Conservation (phyloP, 495 filamentous ascomycete species). For the Tuber borchii region DNA sequence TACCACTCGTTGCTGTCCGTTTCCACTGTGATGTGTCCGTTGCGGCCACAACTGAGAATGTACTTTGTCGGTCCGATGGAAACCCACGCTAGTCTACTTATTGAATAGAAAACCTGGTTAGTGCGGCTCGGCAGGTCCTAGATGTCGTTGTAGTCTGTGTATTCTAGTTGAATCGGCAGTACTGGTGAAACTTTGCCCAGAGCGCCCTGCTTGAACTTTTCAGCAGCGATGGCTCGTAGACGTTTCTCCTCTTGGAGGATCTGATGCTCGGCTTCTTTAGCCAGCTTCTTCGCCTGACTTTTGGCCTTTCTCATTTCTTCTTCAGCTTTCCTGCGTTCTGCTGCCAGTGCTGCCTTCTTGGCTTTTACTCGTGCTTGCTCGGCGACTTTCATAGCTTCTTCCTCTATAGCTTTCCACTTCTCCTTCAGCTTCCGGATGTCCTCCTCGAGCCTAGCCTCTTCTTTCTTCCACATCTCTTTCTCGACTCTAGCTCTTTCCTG, state of each 20-base stretch:
- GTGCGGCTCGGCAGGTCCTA: slow-evolving; percentile 70
- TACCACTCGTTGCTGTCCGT: slow-evolving; percentile 38
- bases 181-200: neutral
- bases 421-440: neutral
- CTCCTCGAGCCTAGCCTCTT: neutral
- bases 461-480: neutral
- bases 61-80: slow-evolving; percentile 58
- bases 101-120: slow-evolving; percentile 67
- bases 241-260: neutral
- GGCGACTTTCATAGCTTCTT: neutral
- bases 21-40: slow-evolving; percentile 60
- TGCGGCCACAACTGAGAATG: slow-evolving; percentile 54
- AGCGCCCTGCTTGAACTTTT: too few species aligned
- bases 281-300: neutral
- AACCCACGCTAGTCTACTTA: slow-evolving; percentile 77
- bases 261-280: neutral
- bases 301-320: neutral
- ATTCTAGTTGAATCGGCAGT: slow-evolving; percentile 49
- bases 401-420: neutral
- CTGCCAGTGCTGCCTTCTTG: neutral
- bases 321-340: neutral
- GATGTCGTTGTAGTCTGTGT: slow-evolving; percentile 84
- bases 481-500: too few species aligned
- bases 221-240: neutral
- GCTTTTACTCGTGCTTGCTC: neutral